Evolutionary conservation across 2,329 filamentous ascomycete genomes (phyloP).

Genomic region (Laburnicola sp.): DNA sequence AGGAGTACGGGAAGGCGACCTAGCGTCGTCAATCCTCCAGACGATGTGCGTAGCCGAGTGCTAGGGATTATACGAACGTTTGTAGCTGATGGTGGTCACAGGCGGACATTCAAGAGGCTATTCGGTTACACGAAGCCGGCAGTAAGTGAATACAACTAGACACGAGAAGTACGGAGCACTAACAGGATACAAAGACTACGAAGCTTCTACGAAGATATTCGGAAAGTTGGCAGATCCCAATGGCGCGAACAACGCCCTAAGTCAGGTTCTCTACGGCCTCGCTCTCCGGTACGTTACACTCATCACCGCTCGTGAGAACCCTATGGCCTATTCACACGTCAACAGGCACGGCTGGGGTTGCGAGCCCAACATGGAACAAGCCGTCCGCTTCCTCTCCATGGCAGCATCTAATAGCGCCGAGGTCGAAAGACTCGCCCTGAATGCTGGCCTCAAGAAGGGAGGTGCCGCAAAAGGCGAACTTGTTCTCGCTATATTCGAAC

Average conservation of each 20-base stretch:
- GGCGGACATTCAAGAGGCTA: conserved; percentile 88
- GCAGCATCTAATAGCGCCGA: conserved; percentile 88
- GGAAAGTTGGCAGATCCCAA: conserved; percentile 78
- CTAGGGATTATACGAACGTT: conserved; percentile 7
- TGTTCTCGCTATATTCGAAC: conserved; percentile 92
- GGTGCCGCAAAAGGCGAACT: conserved; percentile 95
- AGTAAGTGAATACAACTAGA: conserved; percentile 42
- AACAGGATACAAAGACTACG: conserved; percentile 58
- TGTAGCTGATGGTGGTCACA: conserved; percentile 23
- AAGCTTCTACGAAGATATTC: conserved; percentile 82
- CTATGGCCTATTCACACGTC: conserved; percentile 19
- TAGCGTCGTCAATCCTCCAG: conserved; percentile 42
- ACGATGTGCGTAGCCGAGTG: conserved; percentile 42
- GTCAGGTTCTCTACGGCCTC: conserved; percentile 93
- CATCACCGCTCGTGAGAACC: not conserved
- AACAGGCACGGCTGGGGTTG: conserved; percentile 91
- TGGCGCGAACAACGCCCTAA: conserved; percentile 87
- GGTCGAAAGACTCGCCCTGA: conserved; percentile 81
- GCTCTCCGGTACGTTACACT: conserved; percentile 69
- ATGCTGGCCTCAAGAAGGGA: conserved; percentile 87
- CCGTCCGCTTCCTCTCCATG: conserved; percentile 81
- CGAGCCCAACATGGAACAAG: conserved; percentile 68
- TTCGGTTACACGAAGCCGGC: conserved; percentile 84
- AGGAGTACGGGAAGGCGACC: conserved; percentile 35
- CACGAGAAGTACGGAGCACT: conserved; percentile 12